Base-by-base conservation (phyloP, 768 basidiomycete species). In the Tulasnella sp. region DNA sequence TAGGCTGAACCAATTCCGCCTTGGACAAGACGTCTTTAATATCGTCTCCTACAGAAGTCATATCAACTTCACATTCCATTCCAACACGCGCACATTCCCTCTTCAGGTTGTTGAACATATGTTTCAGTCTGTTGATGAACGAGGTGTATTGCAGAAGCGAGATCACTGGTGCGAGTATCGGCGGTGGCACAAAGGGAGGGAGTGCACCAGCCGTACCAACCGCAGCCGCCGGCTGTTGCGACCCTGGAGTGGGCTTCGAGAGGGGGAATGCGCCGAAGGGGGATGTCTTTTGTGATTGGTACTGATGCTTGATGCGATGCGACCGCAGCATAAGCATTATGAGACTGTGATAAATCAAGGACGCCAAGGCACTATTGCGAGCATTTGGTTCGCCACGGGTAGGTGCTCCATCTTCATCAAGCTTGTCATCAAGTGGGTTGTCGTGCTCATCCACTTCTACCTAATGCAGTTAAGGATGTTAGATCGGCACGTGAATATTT, bases 91-190 rank as follows among this genome's bases (percentile, higher is more conserved):
- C 81, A 82, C 6, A 85, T 71, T 22, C 77, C 65, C 51, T 77
- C 70, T 57, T 82, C 79, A 33, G 74, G 70, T 69, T 73, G 34
- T 66, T 63, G 29, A 89, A 62, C 65, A 85, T 81, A 1, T 62
- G 49, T 55, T 74, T 72, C 41, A 88, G 68, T 53, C 78, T 70
- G 53, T 70, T 63, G 60, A 81, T 82, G 62, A 90, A 87, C 22
- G 76, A 75, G 58, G 76, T 74, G 60, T 89, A 90, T 63, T 88
- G 87, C 35, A 89, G 64, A 27, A 87, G 58, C 61, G 88, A 84
- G 54, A 88, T 79, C 55, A 88, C 69, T 0, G 83, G 83, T 34
- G 79, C 81, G 13, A 90, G 70, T 32, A 88, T 63, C 2, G 70
- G 69, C 13, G 76, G 54, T 35, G 42, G 8, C 2, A 39, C 15